Base-by-base conservation (phyloP, 495 filamentous ascomycete genomes). In the Podospora pseudopauciseta region DNA sequence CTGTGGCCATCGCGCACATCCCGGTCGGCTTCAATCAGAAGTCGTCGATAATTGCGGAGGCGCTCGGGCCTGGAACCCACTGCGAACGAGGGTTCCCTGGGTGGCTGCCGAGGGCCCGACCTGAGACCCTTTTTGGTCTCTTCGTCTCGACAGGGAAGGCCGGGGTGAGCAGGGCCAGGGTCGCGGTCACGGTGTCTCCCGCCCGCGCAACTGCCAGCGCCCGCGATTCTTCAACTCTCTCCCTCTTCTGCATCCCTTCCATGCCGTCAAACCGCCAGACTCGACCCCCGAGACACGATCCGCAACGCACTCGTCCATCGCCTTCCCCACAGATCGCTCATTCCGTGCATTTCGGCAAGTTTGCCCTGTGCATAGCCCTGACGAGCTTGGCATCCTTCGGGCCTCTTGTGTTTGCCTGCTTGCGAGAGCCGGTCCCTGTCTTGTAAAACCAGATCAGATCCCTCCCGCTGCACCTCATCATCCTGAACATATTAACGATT, bases 231-330 rank as follows among this genome's bases (percentile, higher is more conserved):
- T 59, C 61, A 64, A 28, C 59, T 49, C 7, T 32, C 34, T 54
- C 32, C 27, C 60, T 67, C 64, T 63, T 63, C 32, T 19, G 61
- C 61, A 44, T 44, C n/a, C 61, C 68, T 26, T 65, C 68, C 64
- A 26, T 65, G 34, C 55, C 32, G 60, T 53, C 65, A 60, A 58
- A 49, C 72, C 70, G 74, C 72, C 76, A 75, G 69, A 71, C 74
- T 79, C 76, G 39, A 49, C 39, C 39, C 39, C 39, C 39, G 78
- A 84, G 79, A 84, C 81, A 77, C 76, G 77, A 80, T 74, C 77
- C 77, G 80, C 79, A 80, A 81, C 79, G 77, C 68, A 73, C 73
- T 58, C 67, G 54, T n/a, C 56, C 20, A 7, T 60, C 54, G 34
- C 60, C 71, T 68, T 55, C 72, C 72, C 68, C 69, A 60, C 70